Evolutionary conservation across 495 filamentous ascomycete genomes (phyloP), one percentile per base, ranked within the genome.

Genomic region (Xylaria scruposa): DNA sequence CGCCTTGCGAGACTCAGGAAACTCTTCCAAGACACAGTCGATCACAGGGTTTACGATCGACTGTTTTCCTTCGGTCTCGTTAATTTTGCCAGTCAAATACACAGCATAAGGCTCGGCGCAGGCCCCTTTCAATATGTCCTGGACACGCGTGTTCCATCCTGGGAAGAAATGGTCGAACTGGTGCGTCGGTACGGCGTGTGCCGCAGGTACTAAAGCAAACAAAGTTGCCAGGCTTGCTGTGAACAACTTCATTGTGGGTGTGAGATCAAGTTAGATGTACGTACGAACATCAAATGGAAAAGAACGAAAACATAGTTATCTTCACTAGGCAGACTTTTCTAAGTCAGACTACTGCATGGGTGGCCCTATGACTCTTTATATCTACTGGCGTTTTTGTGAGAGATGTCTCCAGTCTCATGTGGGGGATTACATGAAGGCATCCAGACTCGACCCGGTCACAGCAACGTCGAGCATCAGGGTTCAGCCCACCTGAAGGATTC

Each of bases 141-240:
- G 53, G 49, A 72, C 67, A 6, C 17, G 40, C 3, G 29, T 0
- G 12, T 69, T 61, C 67, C 67, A 69, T 61, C 67, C 67, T 3
- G 67, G 67, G 54, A 69, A 69, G 67, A 69, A 69, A 53, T 69
- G 67, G 17, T 69, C 67, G 12, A 69, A 69, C 26, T 69, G 67
- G 29, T 61, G 67, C 40, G 67, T 69, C 40, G 67, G 67, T 40
- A 21, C 40, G 54, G 67, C 67, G 0, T 69, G 9, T 36, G 21
- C 40, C 56, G 17, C 54, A 15, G 33, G 42, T 12, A 60, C 7
- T 3, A 46, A 21, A 13, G 26, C 56, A 36, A 60, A 12, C 67
- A 69, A 29, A 69, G 53, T 26, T 47, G 67, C 67, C 8, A 69
- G 56, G 26, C 53, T 26, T 33, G 67, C 67, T 61, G 67, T 69